Percentiles rank a stretch among this genome's conserved stretches.
Conservation (phyloP, 805 yeast genomes). For the Wickerhamomyces alni region DNA sequence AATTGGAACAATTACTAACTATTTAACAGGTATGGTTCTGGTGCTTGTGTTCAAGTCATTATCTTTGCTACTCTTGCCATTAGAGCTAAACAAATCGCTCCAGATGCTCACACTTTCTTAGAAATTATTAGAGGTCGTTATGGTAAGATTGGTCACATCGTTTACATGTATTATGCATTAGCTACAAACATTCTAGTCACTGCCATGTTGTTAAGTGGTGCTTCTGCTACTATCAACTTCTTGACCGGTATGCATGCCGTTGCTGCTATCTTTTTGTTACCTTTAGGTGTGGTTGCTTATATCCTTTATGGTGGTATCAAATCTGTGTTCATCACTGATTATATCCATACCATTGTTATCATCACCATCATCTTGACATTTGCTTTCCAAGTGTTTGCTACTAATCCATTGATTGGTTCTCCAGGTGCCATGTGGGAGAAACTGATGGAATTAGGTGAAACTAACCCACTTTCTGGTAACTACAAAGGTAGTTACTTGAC, state of each 20-base stretch:
- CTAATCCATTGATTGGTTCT: conserved; percentile 66
- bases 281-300: conserved; percentile 71
- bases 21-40: too few relatives aligned
- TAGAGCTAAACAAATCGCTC: conserved; percentile 83
- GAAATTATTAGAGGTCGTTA: conserved; percentile 80
- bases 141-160: conserved; percentile 67
- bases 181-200: conserved; percentile 88
- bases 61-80: conserved; percentile 84
- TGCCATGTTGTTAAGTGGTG: conserved; percentile 88
- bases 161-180: conserved; percentile 71
- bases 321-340: conserved; percentile 78
- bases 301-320: conserved; percentile 78
- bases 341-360: conserved; percentile 75
- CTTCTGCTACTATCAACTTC: conserved; percentile 74
- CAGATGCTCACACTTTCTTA: conserved; percentile 85
- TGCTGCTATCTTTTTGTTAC: conserved; percentile 79
- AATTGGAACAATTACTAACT: too few relatives aligned
- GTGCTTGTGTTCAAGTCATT: conserved; percentile 86
- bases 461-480: conserved; percentile 70
- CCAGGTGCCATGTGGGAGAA: conserved; percentile 77
- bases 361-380: conserved; percentile 74
- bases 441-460: conserved; percentile 52
- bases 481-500: conserved; percentile 85
- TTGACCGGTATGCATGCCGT: conserved; percentile 79
- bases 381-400: conserved; percentile 73